Evolutionary conservation across 2,329 filamentous ascomycete genomes (phyloP).

Genomic region (Cercospora sp.): DNA sequence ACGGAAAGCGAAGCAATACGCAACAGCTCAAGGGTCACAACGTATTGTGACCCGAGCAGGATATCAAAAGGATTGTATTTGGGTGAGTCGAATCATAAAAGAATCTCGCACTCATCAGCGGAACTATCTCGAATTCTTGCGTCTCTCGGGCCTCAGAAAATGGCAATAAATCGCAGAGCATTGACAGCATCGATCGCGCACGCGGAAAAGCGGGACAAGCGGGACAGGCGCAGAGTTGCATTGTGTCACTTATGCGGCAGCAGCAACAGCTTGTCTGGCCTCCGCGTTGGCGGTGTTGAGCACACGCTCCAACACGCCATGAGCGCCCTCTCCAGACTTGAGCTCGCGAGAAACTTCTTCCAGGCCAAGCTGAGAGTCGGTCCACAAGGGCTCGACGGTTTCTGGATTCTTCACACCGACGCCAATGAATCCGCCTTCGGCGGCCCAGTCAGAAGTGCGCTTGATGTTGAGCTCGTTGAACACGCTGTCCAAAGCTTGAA

Average conservation of each 20-base stretch:
- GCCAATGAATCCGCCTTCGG: slow-evolving; percentile 88
- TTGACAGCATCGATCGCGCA: not conserved
- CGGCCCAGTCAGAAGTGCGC: slow-evolving; percentile 88
- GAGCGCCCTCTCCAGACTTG: slow-evolving; percentile 46
- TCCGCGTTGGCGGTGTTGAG: slow-evolving; percentile 50
- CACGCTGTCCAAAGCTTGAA: slow-evolving; percentile 79
- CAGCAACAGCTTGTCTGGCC: slow-evolving; percentile 46
- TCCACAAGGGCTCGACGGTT: slow-evolving; percentile 78
- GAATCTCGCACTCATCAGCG: not conserved
- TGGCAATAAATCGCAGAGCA: slow-evolving; percentile 1
- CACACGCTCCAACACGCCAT: slow-evolving; percentile 50
- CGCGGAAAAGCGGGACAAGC: not conserved
- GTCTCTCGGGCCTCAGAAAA: not conserved
- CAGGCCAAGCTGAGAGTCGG: slow-evolving; percentile 80
- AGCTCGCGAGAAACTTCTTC: slow-evolving; percentile 65
- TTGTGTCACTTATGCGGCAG: slow-evolving; percentile 36
- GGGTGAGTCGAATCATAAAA: slow-evolving; percentile 9
- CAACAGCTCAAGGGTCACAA: slow-evolving; percentile 12
- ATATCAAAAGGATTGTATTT: slow-evolving; percentile 17
- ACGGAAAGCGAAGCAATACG: not conserved
- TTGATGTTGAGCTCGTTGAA: slow-evolving; percentile 89
- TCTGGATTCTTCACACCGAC: slow-evolving; percentile 71
- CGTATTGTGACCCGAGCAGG: slow-evolving; percentile 13
- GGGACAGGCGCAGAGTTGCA: not conserved
- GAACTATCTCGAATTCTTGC: not conserved